Base-by-base conservation (phyloP, 2,329 filamentous ascomycete genomes). In the Microsporum ferrugineum region DNA sequence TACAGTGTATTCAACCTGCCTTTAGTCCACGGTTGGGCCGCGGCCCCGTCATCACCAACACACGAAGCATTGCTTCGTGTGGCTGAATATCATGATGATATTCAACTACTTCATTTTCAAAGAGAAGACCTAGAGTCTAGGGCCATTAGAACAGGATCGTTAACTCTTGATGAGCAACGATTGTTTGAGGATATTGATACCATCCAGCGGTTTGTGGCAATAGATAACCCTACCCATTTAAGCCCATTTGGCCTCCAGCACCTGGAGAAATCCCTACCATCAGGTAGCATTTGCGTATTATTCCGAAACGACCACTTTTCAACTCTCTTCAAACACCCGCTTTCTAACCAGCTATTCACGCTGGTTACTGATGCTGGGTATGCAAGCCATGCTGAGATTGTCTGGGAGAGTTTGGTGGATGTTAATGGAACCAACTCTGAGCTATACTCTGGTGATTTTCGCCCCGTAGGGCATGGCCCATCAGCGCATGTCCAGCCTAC, bases 281-380 rank as follows among this genome's bases (percentile, higher is more conserved):
- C 90, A 0, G 92, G 91, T 1, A 84, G 88, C 0, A 84, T 96
- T 64, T 89, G 89, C 0, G 97, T 99, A 57, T 76, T 99, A 1
- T 99, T 99, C 77, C 84, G 94, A 31, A 99, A 99, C 68, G 92
- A 99, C 70, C 94, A 99, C 71, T 99, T 99, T 70, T 91, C 90
- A 47, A 97, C 92, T 0, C 74, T 99, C 0, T 96, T 95, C 74
- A 89, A 91, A 63, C 90, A 97, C 67, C 90, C 92, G 0, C 78
- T 85, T 51, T 89, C 86, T 0, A 80, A 84, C 45, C 82, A 88
- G 65, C 80, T 97, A 0, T 83, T 92, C 65, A 90, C 88, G 0
- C 77, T 99, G 2, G 91, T 99, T 12, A 97, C 94, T 0, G 94
- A 99, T 71, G 88, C 90, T 31, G 94, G 94, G 0, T 99, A 95